Conservation (phyloP, 1,284 basidiomycete genomes). For the Austroboletus novae-zelandiae region DNA sequence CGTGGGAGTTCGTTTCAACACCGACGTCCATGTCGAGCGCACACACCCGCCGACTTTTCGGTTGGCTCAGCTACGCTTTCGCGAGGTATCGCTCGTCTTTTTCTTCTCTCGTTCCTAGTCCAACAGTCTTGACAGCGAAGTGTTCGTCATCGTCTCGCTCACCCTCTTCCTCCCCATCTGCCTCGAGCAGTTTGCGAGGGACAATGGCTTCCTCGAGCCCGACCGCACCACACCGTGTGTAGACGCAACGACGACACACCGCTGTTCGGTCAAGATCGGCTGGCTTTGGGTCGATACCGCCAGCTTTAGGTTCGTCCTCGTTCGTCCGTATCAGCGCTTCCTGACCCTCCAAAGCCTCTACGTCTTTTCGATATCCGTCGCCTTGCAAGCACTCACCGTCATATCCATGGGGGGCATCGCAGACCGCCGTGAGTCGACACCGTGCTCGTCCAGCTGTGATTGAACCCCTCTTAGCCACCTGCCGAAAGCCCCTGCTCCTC, state of each 20-base stretch:
- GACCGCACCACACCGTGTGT: slow-evolving; percentile 54
- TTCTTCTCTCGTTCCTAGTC: not conserved
- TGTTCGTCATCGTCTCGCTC: slow-evolving; percentile 77
- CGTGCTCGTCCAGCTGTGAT: not conserved
- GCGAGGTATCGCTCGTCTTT: slow-evolving; percentile 49
- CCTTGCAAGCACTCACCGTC: slow-evolving; percentile 83
- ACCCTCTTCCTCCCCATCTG: slow-evolving; percentile 81
- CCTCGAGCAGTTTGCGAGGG: slow-evolving; percentile 79
- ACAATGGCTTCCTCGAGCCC: slow-evolving; percentile 73
- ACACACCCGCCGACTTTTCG: slow-evolving; percentile 50
- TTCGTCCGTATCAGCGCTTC: not conserved
- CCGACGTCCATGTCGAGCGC: slow-evolving; percentile 10
- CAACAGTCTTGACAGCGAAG: slow-evolving; percentile 51
- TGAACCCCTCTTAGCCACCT: slow-evolving; percentile 51
- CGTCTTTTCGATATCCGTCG: slow-evolving; percentile 81
- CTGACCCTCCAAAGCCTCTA: slow-evolving; percentile 61
- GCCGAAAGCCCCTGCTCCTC: slow-evolving; percentile 76
- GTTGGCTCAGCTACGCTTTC: slow-evolving; percentile 78
- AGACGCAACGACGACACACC: slow-evolving; percentile 30
- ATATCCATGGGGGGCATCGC: slow-evolving; percentile 89
- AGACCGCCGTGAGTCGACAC: slow-evolving; percentile 68
- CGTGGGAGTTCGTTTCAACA: slow-evolving; percentile 7
- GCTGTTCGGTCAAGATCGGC: slow-evolving; percentile 73
- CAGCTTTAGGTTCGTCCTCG: slow-evolving; percentile 73
- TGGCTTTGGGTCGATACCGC: slow-evolving; percentile 85